phyloP scores from a whole-genome alignment of 192 early-diverging fungal species.

The Coemansia sp. region DNA sequence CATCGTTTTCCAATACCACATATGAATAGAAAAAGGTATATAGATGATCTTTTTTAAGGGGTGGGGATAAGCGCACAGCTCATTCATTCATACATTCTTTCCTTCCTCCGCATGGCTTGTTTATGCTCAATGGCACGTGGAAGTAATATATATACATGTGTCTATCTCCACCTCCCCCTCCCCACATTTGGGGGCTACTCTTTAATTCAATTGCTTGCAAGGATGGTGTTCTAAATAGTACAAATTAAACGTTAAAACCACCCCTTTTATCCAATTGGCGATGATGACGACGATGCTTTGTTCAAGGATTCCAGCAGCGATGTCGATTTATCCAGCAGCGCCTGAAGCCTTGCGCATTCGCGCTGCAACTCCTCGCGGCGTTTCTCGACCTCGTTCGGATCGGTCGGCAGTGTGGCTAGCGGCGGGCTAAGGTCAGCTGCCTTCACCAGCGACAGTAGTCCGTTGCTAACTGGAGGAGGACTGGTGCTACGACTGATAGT shows the following conservation, averaged over 20 bases:
- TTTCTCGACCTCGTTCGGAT: constrained; percentile 24
- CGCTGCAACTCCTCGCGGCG: constrained; percentile 49
- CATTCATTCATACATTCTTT: neutral
- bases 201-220: neutral
- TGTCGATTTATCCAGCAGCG: constrained; percentile 40
- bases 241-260: neutral
- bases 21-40: neutral
- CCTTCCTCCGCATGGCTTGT: neutral
- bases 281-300: constrained; percentile 10
- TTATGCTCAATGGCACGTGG: constrained; percentile 3
- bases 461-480: neutral
- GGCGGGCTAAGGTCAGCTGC: constrained; percentile 29
- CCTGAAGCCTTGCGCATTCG: constrained; percentile 40
- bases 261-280: no score
- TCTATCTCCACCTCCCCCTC: neutral
- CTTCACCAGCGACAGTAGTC: constrained; percentile 28
- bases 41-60: neutral
- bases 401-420: constrained; percentile 22
- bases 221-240: neutral
- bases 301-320: constrained; percentile 38
- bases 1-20: no score
- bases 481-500: constrained; percentile 22
- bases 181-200: neutral
- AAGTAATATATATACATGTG: neutral
- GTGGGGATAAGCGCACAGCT: neutral